Percentiles rank a stretch among this genome's conserved stretches.
phyloP scores from a whole-genome alignment of 2,329 filamentous ascomycete species.

The Calonectria hongkongensis region DNA sequence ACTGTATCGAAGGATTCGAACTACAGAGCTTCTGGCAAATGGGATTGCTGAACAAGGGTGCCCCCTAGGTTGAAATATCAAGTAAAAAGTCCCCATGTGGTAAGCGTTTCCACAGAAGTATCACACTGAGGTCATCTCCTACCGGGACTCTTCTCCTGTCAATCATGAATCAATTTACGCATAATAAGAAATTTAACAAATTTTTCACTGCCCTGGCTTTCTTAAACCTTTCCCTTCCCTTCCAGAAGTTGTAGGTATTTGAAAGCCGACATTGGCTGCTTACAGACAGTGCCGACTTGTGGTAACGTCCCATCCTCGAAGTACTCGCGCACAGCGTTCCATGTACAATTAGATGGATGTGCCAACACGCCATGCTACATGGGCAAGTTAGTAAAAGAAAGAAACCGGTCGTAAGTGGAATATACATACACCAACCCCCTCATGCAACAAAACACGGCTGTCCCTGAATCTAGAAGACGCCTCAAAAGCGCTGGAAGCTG shows the following conservation, averaged over 20 bases:
- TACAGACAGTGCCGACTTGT: background rate
- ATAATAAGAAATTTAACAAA: background rate
- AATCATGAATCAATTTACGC: background rate
- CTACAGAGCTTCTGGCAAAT: background rate
- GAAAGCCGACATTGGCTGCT: background rate
- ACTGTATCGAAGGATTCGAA: background rate
- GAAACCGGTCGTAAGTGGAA: background rate
- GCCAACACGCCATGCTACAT: background rate
- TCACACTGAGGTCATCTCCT: background rate
- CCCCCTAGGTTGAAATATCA: background rate
- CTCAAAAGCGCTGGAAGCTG: background rate
- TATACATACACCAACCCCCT: background rate
- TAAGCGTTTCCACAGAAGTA: background rate
- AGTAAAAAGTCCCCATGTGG: background rate
- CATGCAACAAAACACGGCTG: background rate
- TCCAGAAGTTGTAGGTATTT: background rate
- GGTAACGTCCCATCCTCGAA: background rate
- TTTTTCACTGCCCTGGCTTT: background rate
- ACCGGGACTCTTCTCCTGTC: background rate
- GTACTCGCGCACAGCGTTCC: background rate
- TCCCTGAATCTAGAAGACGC: background rate
- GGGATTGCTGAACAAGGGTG: background rate
- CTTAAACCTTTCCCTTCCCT: background rate
- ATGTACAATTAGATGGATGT: conserved; percentile 3
- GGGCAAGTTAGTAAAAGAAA: background rate